Conservation (phyloP, 2,329 filamentous ascomycete genomes). For the Bipolaris bicolor region DNA sequence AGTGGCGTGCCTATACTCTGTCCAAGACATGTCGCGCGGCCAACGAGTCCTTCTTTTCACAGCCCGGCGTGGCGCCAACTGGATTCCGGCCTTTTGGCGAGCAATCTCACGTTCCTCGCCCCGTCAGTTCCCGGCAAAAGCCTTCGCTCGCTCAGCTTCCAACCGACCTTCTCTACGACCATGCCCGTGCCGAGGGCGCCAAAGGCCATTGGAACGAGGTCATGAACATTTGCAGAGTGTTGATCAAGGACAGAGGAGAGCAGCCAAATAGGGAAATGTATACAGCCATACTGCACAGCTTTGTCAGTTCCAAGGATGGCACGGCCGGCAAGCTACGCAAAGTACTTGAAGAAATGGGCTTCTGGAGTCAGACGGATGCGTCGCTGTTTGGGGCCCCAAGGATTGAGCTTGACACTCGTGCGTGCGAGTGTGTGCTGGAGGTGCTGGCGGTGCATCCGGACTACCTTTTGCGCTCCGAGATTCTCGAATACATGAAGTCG, state of each 20-base stretch:
- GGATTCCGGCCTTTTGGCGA: slow-evolving; percentile 13
- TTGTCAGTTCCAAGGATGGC: slow-evolving; percentile 67
- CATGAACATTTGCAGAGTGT: slow-evolving; percentile 59
- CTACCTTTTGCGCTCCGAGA: slow-evolving; percentile 73
- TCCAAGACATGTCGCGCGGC: slow-evolving; percentile 6
- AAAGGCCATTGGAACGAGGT: slow-evolving; percentile 36
- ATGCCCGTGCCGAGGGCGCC: slow-evolving; percentile 34
- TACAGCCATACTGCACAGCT: slow-evolving; percentile 74
- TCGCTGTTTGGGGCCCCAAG: slow-evolving; percentile 50
- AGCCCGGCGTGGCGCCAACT: slow-evolving; percentile 1
- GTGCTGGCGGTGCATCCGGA: slow-evolving; percentile 84
- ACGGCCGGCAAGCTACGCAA: slow-evolving; percentile 67
- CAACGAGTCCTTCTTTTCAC: slow-evolving; percentile 11
- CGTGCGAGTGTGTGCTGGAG: slow-evolving; percentile 75
- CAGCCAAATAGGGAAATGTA: slow-evolving; percentile 68
- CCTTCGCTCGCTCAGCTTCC: slow-evolving; percentile 32
- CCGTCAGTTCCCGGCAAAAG: slow-evolving; percentile 6
- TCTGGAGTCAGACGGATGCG: slow-evolving; percentile 19
- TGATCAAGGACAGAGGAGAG: slow-evolving; percentile 64
- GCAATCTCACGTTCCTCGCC: neutral
- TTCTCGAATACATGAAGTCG: slow-evolving; percentile 75
- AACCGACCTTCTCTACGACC: slow-evolving; percentile 40
- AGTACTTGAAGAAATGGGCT: slow-evolving; percentile 75
- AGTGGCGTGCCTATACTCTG: slow-evolving; percentile 24
- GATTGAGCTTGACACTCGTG: slow-evolving; percentile 67